A percentile compares a stretch with the other conserved stretches of the same genome.
Evolutionary conservation across 768 basidiomycete species (phyloP).

Genomic region (Tricholoma bakamatsutake): DNA sequence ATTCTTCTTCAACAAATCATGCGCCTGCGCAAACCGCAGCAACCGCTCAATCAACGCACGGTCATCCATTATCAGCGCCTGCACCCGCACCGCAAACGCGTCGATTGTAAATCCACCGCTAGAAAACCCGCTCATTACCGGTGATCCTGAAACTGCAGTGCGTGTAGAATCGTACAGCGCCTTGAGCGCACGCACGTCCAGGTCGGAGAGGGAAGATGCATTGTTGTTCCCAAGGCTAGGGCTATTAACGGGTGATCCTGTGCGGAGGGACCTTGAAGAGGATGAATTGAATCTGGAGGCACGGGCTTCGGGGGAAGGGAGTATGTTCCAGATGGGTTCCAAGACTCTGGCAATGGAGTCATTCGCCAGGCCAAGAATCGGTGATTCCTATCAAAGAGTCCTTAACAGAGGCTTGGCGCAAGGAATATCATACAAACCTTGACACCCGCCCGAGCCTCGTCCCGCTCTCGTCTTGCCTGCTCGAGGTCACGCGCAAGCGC

Average conservation of each 20-base stretch:
- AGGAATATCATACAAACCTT: slow-evolving; percentile 30
- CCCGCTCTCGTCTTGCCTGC: slow-evolving; percentile 43
- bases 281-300: slow-evolving; percentile 48
- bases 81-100: slow-evolving; percentile 71
- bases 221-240: slow-evolving; percentile 25
- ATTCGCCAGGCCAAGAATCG: slow-evolving; percentile 9
- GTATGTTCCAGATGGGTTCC: slow-evolving; percentile 69
- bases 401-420: neutral
- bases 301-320: slow-evolving; percentile 83
- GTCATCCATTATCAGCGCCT: slow-evolving; percentile 79
- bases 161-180: slow-evolving; percentile 55
- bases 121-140: slow-evolving; percentile 11
- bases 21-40: slow-evolving; percentile 80
- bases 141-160: slow-evolving; percentile 7
- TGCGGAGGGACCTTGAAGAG: slow-evolving; percentile 39
- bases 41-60: slow-evolving; percentile 78
- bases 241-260: slow-evolving; percentile 34
- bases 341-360: slow-evolving; percentile 55
- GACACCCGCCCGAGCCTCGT: slow-evolving; percentile 37
- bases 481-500: slow-evolving; percentile 47
- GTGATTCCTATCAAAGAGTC: slow-evolving; percentile 3
- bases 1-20: slow-evolving; percentile 88
- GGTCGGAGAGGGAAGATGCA: slow-evolving; percentile 61
- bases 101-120: slow-evolving; percentile 61
- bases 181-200: slow-evolving; percentile 86